phyloP scores from a whole-genome alignment of 495 filamentous ascomycete species.

The Melanomma pulvis-pyrius region DNA sequence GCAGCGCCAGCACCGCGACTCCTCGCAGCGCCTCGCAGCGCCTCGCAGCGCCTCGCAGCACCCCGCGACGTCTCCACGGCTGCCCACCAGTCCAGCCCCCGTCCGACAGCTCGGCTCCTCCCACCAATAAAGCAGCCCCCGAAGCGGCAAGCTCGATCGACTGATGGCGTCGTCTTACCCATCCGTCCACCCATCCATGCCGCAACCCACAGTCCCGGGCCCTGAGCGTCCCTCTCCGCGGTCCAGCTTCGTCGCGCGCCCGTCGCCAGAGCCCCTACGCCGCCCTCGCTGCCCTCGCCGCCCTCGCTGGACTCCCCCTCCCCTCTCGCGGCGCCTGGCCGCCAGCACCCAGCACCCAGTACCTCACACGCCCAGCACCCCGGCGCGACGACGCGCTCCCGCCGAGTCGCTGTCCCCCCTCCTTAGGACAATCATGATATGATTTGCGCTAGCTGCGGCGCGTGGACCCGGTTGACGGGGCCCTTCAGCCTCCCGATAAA shows the following conservation, averaged over 20 bases:
- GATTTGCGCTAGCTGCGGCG: slow-evolving; percentile 32
- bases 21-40: too few relatives aligned
- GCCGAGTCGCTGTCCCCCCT: neutral
- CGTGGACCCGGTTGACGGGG: slow-evolving; percentile 32
- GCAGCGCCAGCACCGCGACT: too few relatives aligned
- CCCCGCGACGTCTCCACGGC: slow-evolving; percentile 4
- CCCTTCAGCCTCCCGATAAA: slow-evolving; percentile 32
- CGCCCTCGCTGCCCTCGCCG: neutral
- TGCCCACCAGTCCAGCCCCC: neutral
- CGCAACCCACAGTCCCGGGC: slow-evolving; percentile 19
- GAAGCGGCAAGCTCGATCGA: slow-evolving; percentile 25
- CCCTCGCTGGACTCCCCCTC: neutral
- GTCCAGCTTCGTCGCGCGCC: neutral
- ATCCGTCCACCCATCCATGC: slow-evolving; percentile 24
- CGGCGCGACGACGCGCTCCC: neutral
- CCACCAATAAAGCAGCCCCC: slow-evolving; percentile 20
- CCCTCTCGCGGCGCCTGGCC: neutral
- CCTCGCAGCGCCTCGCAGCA: neutral
- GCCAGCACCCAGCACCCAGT: slow-evolving; percentile 1
- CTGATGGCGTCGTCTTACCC: slow-evolving; percentile 20
- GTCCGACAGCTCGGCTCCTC: neutral
- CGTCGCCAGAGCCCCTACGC: neutral
- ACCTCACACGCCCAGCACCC: neutral
- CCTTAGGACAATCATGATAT: slow-evolving; percentile 16
- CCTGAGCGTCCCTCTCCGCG: slow-evolving; percentile 13